Conservation (phyloP, 495 filamentous ascomycete species). For the Trichoderma erinaceum region DNA sequence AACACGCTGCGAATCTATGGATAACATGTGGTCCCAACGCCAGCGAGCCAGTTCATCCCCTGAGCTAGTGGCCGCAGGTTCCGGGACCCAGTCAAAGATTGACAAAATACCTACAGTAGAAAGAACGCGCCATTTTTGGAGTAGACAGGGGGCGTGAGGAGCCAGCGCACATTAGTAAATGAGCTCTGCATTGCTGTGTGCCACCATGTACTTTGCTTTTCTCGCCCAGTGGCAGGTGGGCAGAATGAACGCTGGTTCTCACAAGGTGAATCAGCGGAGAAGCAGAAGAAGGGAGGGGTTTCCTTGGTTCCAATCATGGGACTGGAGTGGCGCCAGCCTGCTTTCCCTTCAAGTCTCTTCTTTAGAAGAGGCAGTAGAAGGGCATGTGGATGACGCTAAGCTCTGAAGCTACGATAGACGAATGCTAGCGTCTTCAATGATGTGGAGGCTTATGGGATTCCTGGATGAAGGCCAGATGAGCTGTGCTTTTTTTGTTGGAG, state of each 20-base stretch:
- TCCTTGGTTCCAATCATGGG: conserved; percentile 4
- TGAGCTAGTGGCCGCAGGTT: conserved; percentile 14
- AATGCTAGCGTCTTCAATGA: conserved; percentile 6
- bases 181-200: no score
- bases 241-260: neutral
- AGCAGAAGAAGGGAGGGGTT: neutral
- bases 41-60: conserved; percentile 11
- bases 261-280: neutral
- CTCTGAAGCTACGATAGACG: conserved; percentile 2
- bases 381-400: conserved; percentile 7
- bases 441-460: conserved; percentile 2
- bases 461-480: neutral
- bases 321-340: neutral
- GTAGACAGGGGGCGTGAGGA: neutral
- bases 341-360: neutral
- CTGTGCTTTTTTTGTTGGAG: neutral
- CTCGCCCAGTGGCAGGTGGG: neutral
- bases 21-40: neutral
- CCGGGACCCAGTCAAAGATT: conserved; percentile 8
- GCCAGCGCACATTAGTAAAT: neutral
- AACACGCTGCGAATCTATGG: neutral
- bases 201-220: neutral
- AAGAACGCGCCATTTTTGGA: conserved; percentile 11
- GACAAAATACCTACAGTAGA: conserved; percentile 1
- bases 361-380: neutral